Conservation (phyloP, 805 yeast genomes). For the Wickerhamiella azymoides region DNA sequence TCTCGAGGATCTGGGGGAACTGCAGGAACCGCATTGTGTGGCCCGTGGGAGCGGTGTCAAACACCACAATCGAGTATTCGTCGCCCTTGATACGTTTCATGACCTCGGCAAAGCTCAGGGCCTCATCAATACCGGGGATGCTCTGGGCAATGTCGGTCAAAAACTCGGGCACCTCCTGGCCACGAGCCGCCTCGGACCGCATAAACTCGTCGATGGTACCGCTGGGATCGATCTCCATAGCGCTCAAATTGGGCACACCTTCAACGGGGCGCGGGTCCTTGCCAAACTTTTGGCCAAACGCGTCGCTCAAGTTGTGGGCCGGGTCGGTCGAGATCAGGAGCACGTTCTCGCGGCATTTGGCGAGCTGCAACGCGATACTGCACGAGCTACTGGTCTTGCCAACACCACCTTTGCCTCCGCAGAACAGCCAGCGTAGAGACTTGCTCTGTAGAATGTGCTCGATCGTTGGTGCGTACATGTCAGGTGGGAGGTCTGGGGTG, state of each 20-base stretch:
- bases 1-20: constrained; percentile 83
- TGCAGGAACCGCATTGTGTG: constrained; percentile 92
- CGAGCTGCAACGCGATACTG: constrained; percentile 87
- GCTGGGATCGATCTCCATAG: constrained; percentile 98
- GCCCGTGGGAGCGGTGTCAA: constrained; percentile 99
- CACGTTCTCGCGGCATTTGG: constrained; percentile 69
- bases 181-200: constrained; percentile 28
- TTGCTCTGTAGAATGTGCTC: constrained; percentile 30
- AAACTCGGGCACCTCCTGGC: constrained; percentile 45
- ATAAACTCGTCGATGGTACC: constrained; percentile 81
- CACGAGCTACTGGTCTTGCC: constrained; percentile 98
- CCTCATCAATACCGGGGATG: constrained; percentile 98
- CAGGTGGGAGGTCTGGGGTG: constrained; percentile 12
- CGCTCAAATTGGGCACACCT: constrained; percentile 74
- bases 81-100: constrained; percentile 82
- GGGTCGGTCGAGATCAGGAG: constrained; percentile 94
- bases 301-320: constrained; percentile 94
- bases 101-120: constrained; percentile 94
- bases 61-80: constrained; percentile 75
- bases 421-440: constrained; percentile 86
- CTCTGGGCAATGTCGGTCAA: constrained; percentile 87
- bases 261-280: constrained; percentile 92
- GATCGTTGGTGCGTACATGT: constrained; percentile 25
- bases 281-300: constrained; percentile 95
- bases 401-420: constrained; percentile 99